Base-by-base conservation (phyloP, 2,329 filamentous ascomycete genomes). In the Colletotrichum sp. region DNA sequence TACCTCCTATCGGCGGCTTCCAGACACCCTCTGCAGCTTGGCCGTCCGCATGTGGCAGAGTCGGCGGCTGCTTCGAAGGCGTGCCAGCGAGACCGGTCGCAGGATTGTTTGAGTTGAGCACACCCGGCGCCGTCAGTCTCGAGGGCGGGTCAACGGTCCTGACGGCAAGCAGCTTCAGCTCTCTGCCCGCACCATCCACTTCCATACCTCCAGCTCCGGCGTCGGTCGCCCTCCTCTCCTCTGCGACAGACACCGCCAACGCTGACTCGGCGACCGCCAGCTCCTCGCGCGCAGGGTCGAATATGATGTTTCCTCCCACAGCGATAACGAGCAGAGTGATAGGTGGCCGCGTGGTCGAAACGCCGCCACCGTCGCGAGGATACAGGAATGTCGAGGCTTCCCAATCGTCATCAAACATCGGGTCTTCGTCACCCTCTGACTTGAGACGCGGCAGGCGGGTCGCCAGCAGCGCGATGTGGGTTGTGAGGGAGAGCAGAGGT, bases 391-490 rank as follows among this genome's bases (percentile, higher is more conserved):
- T 90, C 1, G 96, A 93, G 18, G 94, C 94, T 78, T 94, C 95
- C 97, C 97, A 99, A 87, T 99, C 97, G 86, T 99, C 97, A 87
- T 98, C 94, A 86, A 99, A 99, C 83, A 98, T 93, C 15, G 97
- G 97, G 80, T 99, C 97, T 87, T 99, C 97, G 86, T 99, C 96
- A 74, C 92, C 92, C 84, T 98, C 95, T 2, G 96, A 98, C 83
- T 95, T 95, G 68, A 98, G 89, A 30, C 93, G 91, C 9, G 97
- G 97, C 4, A 99, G 89, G 78, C 94, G 93, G 8, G 97, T 96
- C 34, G 95, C 93, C 77, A 98, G 92, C 63, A 99, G 94, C 5
- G 97, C 97, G 76, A 99, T 93, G 84, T 99, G 96, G 64, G 95
- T 96, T 24, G 97, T 98, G 75, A 99, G 91, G 36, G 96, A 98